These are phyloP conservation scores for Cadophora sp. DNA, from an alignment of 2,329 filamentous ascomycete genomes.

Conservation along the genomic window DNA sequence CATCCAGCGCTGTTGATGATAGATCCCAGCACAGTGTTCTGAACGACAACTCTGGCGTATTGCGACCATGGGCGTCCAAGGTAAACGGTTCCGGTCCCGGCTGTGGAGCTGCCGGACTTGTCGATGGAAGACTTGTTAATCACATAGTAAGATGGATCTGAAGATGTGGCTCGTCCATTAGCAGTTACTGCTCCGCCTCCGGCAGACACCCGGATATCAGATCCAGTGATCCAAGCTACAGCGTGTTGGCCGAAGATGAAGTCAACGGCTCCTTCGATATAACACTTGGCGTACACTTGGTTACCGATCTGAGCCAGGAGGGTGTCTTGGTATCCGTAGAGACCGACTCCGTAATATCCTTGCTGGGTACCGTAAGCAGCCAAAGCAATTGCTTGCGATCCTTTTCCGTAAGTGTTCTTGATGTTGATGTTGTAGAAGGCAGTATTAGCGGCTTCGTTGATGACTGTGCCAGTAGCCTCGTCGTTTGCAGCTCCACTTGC, in stretches of 20 bases:
- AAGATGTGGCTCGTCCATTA: slow-evolving; percentile 49
- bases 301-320: slow-evolving; percentile 56
- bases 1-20: slow-evolving; percentile 60
- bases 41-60: slow-evolving; percentile 58
- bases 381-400: slow-evolving; percentile 60
- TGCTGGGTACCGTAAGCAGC: slow-evolving; percentile 57
- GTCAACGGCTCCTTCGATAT: slow-evolving; percentile 64
- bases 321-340: slow-evolving; percentile 65
- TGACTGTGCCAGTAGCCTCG: slow-evolving; percentile 44
- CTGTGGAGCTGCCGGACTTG: slow-evolving; percentile 48
- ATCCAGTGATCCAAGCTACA: slow-evolving; percentile 57
- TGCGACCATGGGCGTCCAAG: slow-evolving; percentile 60
- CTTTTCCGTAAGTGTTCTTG: slow-evolving; percentile 56
- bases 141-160: slow-evolving; percentile 57
- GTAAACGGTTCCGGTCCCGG: slow-evolving; percentile 50
- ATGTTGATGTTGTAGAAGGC: slow-evolving; percentile 67
- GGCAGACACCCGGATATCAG: slow-evolving; percentile 54
- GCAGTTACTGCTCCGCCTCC: slow-evolving; percentile 53
- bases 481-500: slow-evolving; percentile 51
- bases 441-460: slow-evolving; percentile 51
- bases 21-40: slow-evolving; percentile 53
- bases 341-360: slow-evolving; percentile 62
- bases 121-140: slow-evolving; percentile 59
- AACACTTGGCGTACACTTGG: slow-evolving; percentile 61
- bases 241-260: slow-evolving; percentile 64